Evolutionary conservation across 768 basidiomycete species (phyloP), one percentile per base, ranked within the genome.

Genomic region (Cantharellus anzutake): DNA sequence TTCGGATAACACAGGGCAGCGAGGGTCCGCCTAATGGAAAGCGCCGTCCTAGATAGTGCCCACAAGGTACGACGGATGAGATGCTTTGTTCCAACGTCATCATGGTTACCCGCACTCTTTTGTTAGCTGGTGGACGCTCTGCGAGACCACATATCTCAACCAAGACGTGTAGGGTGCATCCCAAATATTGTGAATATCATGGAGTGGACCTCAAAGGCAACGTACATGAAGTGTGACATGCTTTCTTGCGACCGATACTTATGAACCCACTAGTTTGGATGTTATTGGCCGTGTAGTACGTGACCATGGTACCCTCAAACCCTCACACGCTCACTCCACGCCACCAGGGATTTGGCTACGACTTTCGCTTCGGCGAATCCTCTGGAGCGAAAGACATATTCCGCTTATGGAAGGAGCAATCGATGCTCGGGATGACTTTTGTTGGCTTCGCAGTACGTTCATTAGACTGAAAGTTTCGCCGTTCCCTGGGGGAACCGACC

Each of bases 201-300:
- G 16, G 52, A 34, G 16, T 55, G 52, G 52, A 7, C 52, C 11
- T 11, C 7, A n/a, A 34, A 35, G 7, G 52, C 52, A 11, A 55
- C 52, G 52, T 35, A 35, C 44, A 48, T 11, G 44, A 48, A 29
- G 44, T 48, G 44, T 48, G 11, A 48, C 11, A 11, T 48, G 29
- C 29, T 11, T 29, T 29, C 11, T 48, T n/a, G 16, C 52, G 7
- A 11, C 37, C 34, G 20, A 29, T 29, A 29, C 20, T 29, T 29
- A 29, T 34, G 34, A 11, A n/a, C 3, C 51, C 41, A 3, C 39
- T 41, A 58, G 57, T 5, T 44, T 62, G 7, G 61, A 62, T 42
- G 57, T 62, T 56, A 62, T 62, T 58, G 61, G 61, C 4, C 61
- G 61, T 2, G 44, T 60, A 42, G 57, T 58, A 58, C 5, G 57